These are phyloP conservation scores for Coemansia asiatica DNA, from an alignment of 192 early-diverging fungal genomes.

Conservation along the genomic window DNA sequence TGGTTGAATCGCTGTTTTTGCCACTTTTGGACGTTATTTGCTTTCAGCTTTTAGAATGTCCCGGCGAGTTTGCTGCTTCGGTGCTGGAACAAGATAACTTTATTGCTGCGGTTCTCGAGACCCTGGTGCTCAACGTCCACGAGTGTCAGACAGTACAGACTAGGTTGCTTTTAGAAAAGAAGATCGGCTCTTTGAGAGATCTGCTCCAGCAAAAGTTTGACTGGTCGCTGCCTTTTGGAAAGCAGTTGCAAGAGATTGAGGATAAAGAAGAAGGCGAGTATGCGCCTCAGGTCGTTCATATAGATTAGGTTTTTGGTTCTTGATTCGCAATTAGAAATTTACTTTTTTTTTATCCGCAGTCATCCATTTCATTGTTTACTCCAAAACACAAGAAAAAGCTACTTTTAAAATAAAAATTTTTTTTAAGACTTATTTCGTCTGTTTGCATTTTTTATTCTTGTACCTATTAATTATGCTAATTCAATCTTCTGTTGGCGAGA, in stretches of 20 bases:
- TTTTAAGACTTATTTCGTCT: background rate
- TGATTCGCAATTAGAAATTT: background rate
- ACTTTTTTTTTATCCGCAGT: background rate
- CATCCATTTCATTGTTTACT: background rate
- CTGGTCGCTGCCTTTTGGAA: conserved; percentile 65
- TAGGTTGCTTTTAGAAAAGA: conserved; percentile 29
- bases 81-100: conserved; percentile 43
- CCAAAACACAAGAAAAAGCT: too few species aligned
- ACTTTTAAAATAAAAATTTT: background rate
- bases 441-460: background rate
- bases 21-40: conserved; percentile 57
- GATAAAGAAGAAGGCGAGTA: conserved; percentile 68
- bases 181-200: conserved; percentile 55
- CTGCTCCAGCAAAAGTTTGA: conserved; percentile 59
- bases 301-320: conserved; percentile 9
- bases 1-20: conserved; percentile 51
- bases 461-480: background rate
- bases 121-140: conserved; percentile 47
- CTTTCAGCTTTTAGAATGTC: conserved; percentile 17
- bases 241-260: conserved; percentile 50
- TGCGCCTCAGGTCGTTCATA: conserved; percentile 68
- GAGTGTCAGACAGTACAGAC: conserved; percentile 23
- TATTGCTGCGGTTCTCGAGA: conserved; percentile 32
- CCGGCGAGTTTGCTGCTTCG: conserved; percentile 33
- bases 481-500: background rate